A percentile compares a stretch with the other conserved stretches of the same genome.
phyloP scores from a whole-genome alignment of 306 rosid species.

The Lupinus albus region DNA sequence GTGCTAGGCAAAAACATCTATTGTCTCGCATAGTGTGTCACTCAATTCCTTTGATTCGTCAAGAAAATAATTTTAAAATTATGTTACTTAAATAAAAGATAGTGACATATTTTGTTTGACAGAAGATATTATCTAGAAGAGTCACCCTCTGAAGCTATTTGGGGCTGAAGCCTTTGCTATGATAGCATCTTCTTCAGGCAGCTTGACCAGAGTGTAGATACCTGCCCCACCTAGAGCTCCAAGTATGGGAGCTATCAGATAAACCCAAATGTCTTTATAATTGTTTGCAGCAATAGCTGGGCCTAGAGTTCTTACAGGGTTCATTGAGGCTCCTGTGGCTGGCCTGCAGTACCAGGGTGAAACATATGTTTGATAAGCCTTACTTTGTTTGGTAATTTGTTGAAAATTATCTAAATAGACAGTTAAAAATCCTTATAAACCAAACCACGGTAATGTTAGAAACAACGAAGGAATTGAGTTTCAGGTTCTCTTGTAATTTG shows the following conservation, averaged over 20 bases:
- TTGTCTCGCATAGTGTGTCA: too few relatives aligned
- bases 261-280: conserved; percentile 80
- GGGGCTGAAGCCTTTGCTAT: conserved; percentile 47
- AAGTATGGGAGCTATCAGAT: conserved; percentile 77
- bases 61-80: too few relatives aligned
- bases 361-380: neutral
- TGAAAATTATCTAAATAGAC: neutral
- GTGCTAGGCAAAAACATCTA: too few relatives aligned
- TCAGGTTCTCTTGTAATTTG: too few relatives aligned
- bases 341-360: conserved; percentile 51
- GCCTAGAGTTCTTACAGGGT: conserved; percentile 86
- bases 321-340: conserved; percentile 80
- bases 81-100: too few relatives aligned
- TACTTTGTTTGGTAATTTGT: neutral
- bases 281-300: conserved; percentile 86
- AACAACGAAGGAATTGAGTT: too few relatives aligned
- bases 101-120: too few relatives aligned
- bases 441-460: too few relatives aligned
- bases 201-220: conserved; percentile 69
- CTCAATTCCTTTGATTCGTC: too few relatives aligned
- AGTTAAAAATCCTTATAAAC: conserved; percentile 3
- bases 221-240: conserved; percentile 89
- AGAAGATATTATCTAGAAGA: too few relatives aligned
- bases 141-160: conserved; percentile 67
- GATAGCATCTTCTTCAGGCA: conserved; percentile 54